Evolutionary conservation across 495 filamentous ascomycete species (phyloP).

Genomic region (Delitschia confertaspora): DNA sequence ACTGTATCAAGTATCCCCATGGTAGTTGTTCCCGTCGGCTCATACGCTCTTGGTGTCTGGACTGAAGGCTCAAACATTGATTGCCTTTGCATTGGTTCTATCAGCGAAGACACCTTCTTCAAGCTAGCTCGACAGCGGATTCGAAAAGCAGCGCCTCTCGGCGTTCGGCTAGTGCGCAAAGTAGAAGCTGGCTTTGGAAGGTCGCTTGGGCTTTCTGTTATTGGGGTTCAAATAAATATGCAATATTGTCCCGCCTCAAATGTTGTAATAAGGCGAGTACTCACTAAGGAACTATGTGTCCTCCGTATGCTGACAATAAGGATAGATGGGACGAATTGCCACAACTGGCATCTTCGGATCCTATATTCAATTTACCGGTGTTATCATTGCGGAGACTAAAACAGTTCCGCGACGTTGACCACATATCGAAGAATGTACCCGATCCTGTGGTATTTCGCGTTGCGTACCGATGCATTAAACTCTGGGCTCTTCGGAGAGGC

Average conservation of each 20-base stretch:
- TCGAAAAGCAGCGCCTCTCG: slow-evolving; percentile 34
- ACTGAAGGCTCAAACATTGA: slow-evolving; percentile 48
- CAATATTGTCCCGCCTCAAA: slow-evolving; percentile 50
- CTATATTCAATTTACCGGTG: slow-evolving; percentile 42
- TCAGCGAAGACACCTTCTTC: slow-evolving; percentile 48
- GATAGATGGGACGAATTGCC: slow-evolving; percentile 32
- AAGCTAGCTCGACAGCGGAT: slow-evolving; percentile 43
- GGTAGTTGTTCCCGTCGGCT: slow-evolving; percentile 49
- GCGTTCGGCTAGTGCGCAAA: slow-evolving; percentile 43
- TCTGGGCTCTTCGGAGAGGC: slow-evolving; percentile 48
- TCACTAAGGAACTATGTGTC: neutral
- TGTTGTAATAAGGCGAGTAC: slow-evolving; percentile 36
- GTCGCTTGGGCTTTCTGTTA: slow-evolving; percentile 47
- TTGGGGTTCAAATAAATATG: slow-evolving; percentile 45
- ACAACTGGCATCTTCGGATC: slow-evolving; percentile 30
- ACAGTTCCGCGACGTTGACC: slow-evolving; percentile 45
- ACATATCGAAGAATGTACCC: slow-evolving; percentile 46
- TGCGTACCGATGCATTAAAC: slow-evolving; percentile 44
- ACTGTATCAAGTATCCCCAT: slow-evolving; percentile 32
- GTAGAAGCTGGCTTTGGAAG: slow-evolving; percentile 45
- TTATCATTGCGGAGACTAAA: slow-evolving; percentile 47
- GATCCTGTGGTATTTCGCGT: slow-evolving; percentile 43
- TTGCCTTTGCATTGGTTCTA: slow-evolving; percentile 49
- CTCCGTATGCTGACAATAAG: slow-evolving; percentile 7
- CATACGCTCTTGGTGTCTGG: slow-evolving; percentile 51